A percentile compares a stretch with the other conserved stretches of the same genome.
Evolutionary conservation across 2,329 filamentous ascomycete genomes (phyloP).

Genomic region (Monosporascus sp.): DNA sequence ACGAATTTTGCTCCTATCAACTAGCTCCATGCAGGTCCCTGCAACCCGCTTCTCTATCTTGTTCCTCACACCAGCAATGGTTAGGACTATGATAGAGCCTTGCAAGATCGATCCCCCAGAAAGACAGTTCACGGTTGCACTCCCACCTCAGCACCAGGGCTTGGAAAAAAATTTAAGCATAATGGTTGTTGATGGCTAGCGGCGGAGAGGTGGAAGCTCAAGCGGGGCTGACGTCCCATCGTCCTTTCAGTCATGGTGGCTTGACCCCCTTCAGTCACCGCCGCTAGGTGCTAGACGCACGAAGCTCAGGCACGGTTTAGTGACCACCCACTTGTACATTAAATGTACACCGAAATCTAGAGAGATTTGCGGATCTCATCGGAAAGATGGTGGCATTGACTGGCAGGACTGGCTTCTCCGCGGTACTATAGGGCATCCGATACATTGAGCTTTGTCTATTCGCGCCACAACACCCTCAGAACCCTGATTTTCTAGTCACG

Average conservation of each 20-base stretch:
- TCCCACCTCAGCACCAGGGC: too few species aligned
- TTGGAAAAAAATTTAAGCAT: background rate
- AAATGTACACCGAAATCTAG: too few species aligned
- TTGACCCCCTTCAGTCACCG: background rate
- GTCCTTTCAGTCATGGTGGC: background rate
- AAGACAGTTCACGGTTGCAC: too few species aligned
- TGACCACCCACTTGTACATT: background rate
- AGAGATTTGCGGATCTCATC: too few species aligned
- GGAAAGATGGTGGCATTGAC: too few species aligned
- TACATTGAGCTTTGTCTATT: background rate
- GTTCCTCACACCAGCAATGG: too few species aligned
- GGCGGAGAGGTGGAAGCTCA: background rate
- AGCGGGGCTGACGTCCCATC: background rate
- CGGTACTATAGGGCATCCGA: background rate
- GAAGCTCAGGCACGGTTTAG: background rate
- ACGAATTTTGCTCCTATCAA: too few species aligned
- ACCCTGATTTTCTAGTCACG: constrained; percentile 12
- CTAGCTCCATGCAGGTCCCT: too few species aligned
- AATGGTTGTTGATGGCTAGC: background rate
- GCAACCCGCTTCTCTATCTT: too few species aligned
- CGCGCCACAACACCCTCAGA: constrained; percentile 1
- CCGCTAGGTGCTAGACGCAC: background rate
- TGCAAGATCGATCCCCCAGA: too few species aligned
- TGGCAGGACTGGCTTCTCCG: too few species aligned
- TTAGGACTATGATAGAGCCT: too few species aligned